phyloP scores from a whole-genome alignment of 2,329 filamentous ascomycete species.

The Leptosphaerulina australis region DNA sequence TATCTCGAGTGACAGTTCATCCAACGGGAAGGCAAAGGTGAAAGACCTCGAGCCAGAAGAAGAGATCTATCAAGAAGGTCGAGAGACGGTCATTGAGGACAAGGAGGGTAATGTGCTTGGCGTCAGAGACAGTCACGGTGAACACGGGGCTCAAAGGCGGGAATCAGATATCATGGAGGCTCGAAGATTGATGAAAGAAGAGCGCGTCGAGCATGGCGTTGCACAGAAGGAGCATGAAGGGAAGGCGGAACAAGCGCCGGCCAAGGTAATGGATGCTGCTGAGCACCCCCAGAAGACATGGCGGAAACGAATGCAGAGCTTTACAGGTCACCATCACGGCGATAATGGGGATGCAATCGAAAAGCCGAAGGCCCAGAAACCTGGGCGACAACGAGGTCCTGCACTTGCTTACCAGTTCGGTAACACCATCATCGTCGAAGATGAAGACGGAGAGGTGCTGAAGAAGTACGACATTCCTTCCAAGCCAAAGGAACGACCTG shows the following conservation, averaged over 20 bases:
- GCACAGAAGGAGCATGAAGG: slow-evolving; percentile 57
- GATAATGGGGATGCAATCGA: slow-evolving; percentile 48
- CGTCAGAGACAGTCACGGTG: slow-evolving; percentile 59
- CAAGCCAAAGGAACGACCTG: slow-evolving; percentile 49
- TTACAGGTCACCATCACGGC: slow-evolving; percentile 52
- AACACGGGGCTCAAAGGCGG: slow-evolving; percentile 62
- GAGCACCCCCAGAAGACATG: slow-evolving; percentile 51
- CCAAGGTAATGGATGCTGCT: slow-evolving; percentile 46
- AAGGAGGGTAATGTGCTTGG: slow-evolving; percentile 83
- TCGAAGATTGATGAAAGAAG: slow-evolving; percentile 61
- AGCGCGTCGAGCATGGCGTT: slow-evolving; percentile 51
- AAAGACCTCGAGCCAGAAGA: slow-evolving; percentile 48
- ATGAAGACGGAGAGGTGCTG: slow-evolving; percentile 84
- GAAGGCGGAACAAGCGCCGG: slow-evolving; percentile 42
- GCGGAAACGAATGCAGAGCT: slow-evolving; percentile 54
- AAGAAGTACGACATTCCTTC: slow-evolving; percentile 79
- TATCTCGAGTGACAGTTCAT: slow-evolving; percentile 45
- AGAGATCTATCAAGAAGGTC: slow-evolving; percentile 81
- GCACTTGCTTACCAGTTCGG: slow-evolving; percentile 87
- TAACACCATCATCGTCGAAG: slow-evolving; percentile 88
- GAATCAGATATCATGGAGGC: slow-evolving; percentile 64
- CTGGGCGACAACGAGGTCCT: slow-evolving; percentile 63
- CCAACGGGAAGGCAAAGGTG: slow-evolving; percentile 44
- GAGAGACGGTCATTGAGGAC: slow-evolving; percentile 81
- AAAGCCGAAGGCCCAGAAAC: slow-evolving; percentile 40